Evolutionary conservation across 2,329 filamentous ascomycete genomes (phyloP), one percentile per base, ranked within the genome.

Genomic region (Trichoderma gracile): DNA sequence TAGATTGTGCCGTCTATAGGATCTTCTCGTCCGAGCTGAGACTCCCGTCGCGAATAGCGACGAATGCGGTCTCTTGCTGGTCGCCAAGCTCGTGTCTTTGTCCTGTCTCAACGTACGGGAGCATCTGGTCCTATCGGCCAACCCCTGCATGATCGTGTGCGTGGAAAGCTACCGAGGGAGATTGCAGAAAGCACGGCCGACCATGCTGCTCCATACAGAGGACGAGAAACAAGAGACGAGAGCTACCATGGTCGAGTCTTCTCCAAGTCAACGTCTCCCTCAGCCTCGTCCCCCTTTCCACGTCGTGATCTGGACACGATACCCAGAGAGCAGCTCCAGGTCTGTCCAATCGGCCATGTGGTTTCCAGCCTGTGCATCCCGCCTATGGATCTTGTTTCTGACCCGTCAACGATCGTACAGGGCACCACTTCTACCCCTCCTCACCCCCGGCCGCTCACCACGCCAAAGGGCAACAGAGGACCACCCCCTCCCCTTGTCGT

Each of bases 351-450:
- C 49, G 52, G 66, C 64, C 64, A 65, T 66, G 57, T 66, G 66
- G 61, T 63, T 27, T 47, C 33, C 66, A 63, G 47, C 43, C 50
- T 50, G 56, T 61, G 58, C 50, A 65, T 63, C 63, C 64, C 57
- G 58, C 54, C 58, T 25, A 45, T 65, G 52, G 65, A 55, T 65
- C 47, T 62, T 66, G 64, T 66, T 65, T 67, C 59, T 66, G 55
- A 66, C 62, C 60, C 59, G 61, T 63, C 58, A 55, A 55, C 49
- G 59, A 66, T 60, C 59, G 57, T 56, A 66, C 63, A 63, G 50
- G 60, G 60, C 52, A 56, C 60, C 52, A 63, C 60, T 63, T 52
- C 47, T 45, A 43, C 60, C 60, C 60, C 58, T 59, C 50, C 57
- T 63, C 64, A 25, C 64, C 58, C 58, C 64, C 33, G 58, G 50